Conservation (phyloP, 495 filamentous ascomycete genomes). For the Chaetomium fimeti region DNA sequence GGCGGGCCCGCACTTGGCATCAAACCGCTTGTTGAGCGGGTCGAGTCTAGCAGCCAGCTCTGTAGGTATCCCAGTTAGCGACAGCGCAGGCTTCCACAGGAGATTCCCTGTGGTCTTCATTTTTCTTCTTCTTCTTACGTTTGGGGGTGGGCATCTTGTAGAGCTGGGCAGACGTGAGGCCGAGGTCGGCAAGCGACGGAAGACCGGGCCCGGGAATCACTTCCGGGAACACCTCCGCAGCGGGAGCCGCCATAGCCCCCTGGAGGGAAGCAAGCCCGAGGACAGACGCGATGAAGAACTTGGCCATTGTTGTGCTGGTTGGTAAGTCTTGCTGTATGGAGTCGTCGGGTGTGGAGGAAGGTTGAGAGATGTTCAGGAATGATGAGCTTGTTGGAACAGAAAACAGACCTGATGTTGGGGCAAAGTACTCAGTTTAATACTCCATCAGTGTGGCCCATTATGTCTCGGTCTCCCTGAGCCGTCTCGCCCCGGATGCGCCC, state of each 20-base stretch:
- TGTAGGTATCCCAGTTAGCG: neutral
- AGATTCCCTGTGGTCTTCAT: neutral
- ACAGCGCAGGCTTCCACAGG: neutral
- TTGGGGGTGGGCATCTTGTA: neutral
- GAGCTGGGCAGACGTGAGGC: conserved; percentile 7
- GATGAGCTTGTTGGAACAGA: neutral
- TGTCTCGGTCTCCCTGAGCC: neutral
- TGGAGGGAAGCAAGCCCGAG: neutral
- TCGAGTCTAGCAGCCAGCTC: neutral
- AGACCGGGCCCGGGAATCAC: conserved; percentile 13
- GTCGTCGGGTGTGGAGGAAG: neutral
- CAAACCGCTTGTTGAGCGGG: neutral
- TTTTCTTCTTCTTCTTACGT: neutral
- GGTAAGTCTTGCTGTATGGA: neutral
- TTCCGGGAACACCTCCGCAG: neutral
- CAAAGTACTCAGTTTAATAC: neutral
- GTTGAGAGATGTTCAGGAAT: neutral
- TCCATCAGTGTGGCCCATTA: neutral
- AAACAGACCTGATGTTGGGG: neutral
- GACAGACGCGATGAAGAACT: neutral
- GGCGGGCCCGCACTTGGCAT: neutral
- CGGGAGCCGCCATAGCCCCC: neutral
- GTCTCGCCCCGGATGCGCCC: neutral
- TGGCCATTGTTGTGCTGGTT: neutral
- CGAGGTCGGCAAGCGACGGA: conserved; percentile 8